Conservation (phyloP, 2,329 filamentous ascomycete genomes). For the Fusarium sacchari region DNA sequence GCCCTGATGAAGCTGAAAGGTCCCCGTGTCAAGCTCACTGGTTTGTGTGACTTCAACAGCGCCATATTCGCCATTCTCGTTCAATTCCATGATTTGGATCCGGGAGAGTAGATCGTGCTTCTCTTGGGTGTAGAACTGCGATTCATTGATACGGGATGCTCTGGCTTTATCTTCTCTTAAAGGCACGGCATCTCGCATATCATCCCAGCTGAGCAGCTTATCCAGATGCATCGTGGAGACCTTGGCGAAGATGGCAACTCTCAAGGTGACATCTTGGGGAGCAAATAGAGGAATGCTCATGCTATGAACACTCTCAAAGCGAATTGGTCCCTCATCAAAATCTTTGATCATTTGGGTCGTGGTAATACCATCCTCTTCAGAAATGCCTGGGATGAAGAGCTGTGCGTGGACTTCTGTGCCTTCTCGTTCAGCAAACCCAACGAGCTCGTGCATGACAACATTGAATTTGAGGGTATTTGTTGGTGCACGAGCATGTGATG, state of each 20-base stretch:
- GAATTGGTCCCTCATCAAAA: slow-evolving; percentile 91
- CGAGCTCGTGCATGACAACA: slow-evolving; percentile 95
- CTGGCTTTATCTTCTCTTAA: slow-evolving; percentile 62
- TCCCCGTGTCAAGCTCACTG: slow-evolving; percentile 84
- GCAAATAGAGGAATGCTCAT: slow-evolving; percentile 88
- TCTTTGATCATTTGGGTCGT: slow-evolving; percentile 94
- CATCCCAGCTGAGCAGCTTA: slow-evolving; percentile 97
- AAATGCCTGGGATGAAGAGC: slow-evolving; percentile 92
- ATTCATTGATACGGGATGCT: slow-evolving; percentile 81
- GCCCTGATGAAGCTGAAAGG: slow-evolving; percentile 95
- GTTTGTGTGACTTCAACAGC: slow-evolving; percentile 93
- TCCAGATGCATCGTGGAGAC: slow-evolving; percentile 95
- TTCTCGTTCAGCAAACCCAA: slow-evolving; percentile 94
- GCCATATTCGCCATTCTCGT: slow-evolving; percentile 89
- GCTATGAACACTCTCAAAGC: slow-evolving; percentile 97
- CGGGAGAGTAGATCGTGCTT: slow-evolving; percentile 91
- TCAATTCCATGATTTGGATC: slow-evolving; percentile 89
- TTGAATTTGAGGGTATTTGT: slow-evolving; percentile 97
- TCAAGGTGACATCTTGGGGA: slow-evolving; percentile 77
- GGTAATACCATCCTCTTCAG: slow-evolving; percentile 89
- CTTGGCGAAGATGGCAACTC: slow-evolving; percentile 90
- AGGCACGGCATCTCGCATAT: slow-evolving; percentile 85
- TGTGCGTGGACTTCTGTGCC: slow-evolving; percentile 96
- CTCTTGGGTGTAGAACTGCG: slow-evolving; percentile 92
- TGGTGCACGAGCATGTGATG: slow-evolving; percentile 90